Evolutionary conservation across 2,329 filamentous ascomycete species (phyloP).

Genomic region (Coniella vitis): DNA sequence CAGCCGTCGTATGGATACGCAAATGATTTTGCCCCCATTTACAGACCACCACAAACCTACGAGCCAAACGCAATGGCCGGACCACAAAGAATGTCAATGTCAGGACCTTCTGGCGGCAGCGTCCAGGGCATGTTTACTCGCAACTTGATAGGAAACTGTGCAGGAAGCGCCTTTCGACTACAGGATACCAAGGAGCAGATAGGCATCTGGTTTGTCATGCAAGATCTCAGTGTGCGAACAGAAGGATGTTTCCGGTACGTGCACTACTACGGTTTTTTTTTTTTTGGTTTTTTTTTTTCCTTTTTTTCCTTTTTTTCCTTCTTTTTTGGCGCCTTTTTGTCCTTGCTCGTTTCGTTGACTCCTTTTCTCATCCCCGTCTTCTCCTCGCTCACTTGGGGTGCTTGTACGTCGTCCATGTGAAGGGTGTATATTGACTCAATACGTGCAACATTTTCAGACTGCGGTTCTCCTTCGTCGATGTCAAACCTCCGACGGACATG

Average conservation of each 20-base stretch:
- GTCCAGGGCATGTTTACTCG: conserved; percentile 75
- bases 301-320: too few relatives aligned
- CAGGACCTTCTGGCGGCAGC: conserved; percentile 45
- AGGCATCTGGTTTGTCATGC: conserved; percentile 94
- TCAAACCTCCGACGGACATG: conserved; percentile 35
- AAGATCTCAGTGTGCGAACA: conserved; percentile 89
- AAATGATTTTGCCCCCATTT: conserved; percentile 15
- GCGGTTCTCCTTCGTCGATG: conserved; percentile 74
- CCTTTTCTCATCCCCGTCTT: too few relatives aligned
- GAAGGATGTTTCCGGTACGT: conserved; percentile 82
- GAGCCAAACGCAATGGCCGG: conserved; percentile 25
- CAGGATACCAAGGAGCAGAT: conserved; percentile 72
- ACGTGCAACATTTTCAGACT: conserved; percentile 33
- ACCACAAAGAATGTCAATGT: conserved; percentile 29
- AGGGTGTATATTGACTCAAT: not conserved
- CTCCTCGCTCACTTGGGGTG: not conserved
- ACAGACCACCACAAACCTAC: conserved; percentile 27
- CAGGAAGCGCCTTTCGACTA: conserved; percentile 80
- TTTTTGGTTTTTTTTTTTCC: too few relatives aligned
- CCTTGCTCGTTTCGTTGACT: too few relatives aligned
- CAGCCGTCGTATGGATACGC: conserved; percentile 14
- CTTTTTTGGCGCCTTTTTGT: too few relatives aligned
- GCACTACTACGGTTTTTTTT: not conserved
- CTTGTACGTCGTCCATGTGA: not conserved
- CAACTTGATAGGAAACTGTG: conserved; percentile 87